Evolutionary conservation across 345 rosid genomes (phyloP), one percentile per base, ranked within the genome.

Genomic region (Toxicodendron radicans): DNA sequence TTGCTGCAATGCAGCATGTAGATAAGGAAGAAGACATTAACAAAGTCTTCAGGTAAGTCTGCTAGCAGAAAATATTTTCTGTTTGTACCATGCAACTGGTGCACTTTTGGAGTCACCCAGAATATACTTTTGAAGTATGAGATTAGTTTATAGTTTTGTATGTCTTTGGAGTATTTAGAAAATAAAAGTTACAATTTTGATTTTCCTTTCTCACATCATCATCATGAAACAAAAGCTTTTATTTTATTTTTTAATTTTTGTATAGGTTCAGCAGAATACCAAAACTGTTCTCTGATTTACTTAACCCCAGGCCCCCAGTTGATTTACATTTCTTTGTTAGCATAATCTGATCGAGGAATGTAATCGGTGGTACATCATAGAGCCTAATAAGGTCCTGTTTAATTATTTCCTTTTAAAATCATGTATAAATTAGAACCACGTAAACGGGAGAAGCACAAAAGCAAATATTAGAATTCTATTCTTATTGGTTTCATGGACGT

Each of bases 21-120:
- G 98, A 90, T 76, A 97, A 95, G 77, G 99, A 93, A 89, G 99
- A 95, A 68, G 99, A 95, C 79, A 95, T 93, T 74, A 93, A 91
- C 85, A 95, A 95, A 85, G 96, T 93, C 54, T 79, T 95, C 86
- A 93, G 94, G 99, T 93, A 75, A 66, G 65, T 20, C 52, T 13
- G 5, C 23, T 57, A 12, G 58, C 66, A 41, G 43, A 78, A 72
- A 66, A 1, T 43, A 58, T 57, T 10, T 33, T 32, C 48, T 71
- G 16, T 72, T 63, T 61, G 68, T 32, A 8, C 58, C 54, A 51
- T 51, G 54, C 5, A 51, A 51, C 54, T 51, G 43, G 24, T 71
- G 65, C 65, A 57, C 64, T 43, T 58, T 10, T 58, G 48, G 53
- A 35, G 13, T 23, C 23, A 8, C 35, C 14, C 6, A 38, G 32